Percentiles rank a stretch among this genome's conserved stretches.
These are phyloP conservation scores for Megacollybia marginata DNA, from an alignment of 768 basidiomycete species.

Conservation along the genomic window DNA sequence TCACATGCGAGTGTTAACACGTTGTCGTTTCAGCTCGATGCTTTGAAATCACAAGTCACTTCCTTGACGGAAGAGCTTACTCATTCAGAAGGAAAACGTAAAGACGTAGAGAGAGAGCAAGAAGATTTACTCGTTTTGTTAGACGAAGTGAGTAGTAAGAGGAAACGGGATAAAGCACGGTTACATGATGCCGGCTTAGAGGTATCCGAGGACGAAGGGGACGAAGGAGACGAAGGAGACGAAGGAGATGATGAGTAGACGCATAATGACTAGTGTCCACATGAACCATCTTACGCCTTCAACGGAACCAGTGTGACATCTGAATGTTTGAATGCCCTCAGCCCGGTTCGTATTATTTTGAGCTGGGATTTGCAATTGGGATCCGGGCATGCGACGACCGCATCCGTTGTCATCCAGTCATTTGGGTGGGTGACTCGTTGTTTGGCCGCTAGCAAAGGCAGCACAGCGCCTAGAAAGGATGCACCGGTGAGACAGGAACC, in stretches of 20 bases:
- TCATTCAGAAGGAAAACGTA: conserved; percentile 54
- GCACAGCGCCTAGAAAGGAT: conserved; percentile 38
- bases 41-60: conserved; percentile 4
- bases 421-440: conserved; percentile 46
- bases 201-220: conserved; percentile 89
- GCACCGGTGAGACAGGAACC: neutral
- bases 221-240: conserved; percentile 47
- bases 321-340: conserved; percentile 46
- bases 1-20: neutral
- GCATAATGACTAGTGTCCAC: neutral
- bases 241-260: conserved; percentile 29
- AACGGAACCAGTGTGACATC: conserved; percentile 45
- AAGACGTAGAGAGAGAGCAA: conserved; percentile 91
- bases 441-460: conserved; percentile 64
- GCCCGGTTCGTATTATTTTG: conserved; percentile 41
- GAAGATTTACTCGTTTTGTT: conserved; percentile 91
- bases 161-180: conserved; percentile 73
- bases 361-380: conserved; percentile 54
- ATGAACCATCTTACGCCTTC: neutral
- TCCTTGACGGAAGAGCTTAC: conserved; percentile 38
- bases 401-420: conserved; percentile 68
- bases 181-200: conserved; percentile 73
- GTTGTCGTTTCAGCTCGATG: neutral
- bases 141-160: conserved; percentile 85
- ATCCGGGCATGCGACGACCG: conserved; percentile 60